Evolutionary conservation across 495 filamentous ascomycete species (phyloP), one percentile per base, ranked within the genome.

Genomic region (Parmelia sp.): DNA sequence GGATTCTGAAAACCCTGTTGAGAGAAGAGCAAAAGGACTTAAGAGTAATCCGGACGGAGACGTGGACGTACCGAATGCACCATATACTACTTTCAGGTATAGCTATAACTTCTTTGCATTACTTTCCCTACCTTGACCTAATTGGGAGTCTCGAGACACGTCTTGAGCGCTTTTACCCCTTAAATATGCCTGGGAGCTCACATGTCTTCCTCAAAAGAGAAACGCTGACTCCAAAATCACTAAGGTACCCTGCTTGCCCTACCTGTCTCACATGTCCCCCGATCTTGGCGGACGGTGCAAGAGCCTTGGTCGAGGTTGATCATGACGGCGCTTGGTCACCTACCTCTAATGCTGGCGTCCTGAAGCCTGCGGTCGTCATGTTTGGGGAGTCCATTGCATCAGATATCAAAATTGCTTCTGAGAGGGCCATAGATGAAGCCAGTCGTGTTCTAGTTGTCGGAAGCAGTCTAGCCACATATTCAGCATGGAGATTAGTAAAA

Each of bases 41-140:
- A 89, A 86, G 69, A 86, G 90, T 37, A 97, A 97, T 68, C 92
- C 94, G 0, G 94, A 98, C 69, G 94, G 94, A 23, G 94, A 98
- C 71, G 90, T 95, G 27, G 94, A 97, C 68, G 75, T 98, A n/a
- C 90, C 91, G 0, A 83, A 85, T 35, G 90, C 90, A 19, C 89
- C 90, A 0, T 97, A 97, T 74, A 86, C 84, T 5, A 90, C 88
- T 0, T 98, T 98, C 69, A 80, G 91, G 44, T n/a, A n/a, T n/a
- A n/a, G n/a, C n/a, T n/a, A n/a, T n/a, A n/a, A n/a, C n/a, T n/a
- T n/a, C n/a, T n/a, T n/a, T n/a, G n/a, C n/a, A n/a, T n/a, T n/a
- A n/a, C n/a, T n/a, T n/a, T n/a, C n/a, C n/a, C n/a, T n/a, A n/a
- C n/a, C n/a, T n/a, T n/a, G n/a, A n/a, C n/a, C n/a, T n/a, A n/a